These are phyloP conservation scores for Penicillium concentricum DNA, from an alignment of 2,329 filamentous ascomycete genomes.

Conservation along the genomic window DNA sequence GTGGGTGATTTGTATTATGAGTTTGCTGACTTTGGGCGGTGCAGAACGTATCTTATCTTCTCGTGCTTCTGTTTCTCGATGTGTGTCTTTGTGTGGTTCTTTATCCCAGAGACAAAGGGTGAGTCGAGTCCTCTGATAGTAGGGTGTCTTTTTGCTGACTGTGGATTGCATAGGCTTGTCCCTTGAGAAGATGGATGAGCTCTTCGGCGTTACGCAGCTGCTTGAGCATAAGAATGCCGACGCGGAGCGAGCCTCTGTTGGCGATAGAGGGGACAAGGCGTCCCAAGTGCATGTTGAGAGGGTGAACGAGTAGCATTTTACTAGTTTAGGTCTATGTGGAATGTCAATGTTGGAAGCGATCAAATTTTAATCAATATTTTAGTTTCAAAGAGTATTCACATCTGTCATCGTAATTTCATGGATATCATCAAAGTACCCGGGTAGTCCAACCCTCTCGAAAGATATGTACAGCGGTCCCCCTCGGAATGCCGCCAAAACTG, in stretches of 20 bases:
- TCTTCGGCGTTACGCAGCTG: constrained; percentile 61
- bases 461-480: constrained; percentile 5
- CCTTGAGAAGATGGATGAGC: constrained; percentile 65
- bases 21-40: constrained; percentile 34
- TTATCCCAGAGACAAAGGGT: constrained; percentile 73
- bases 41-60: constrained; percentile 68
- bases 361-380: not conserved
- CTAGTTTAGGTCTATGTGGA: not conserved
- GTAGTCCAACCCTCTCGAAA: constrained; percentile 1
- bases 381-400: constrained; percentile 4
- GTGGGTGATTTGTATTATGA: constrained; percentile 17
- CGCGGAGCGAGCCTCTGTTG: constrained; percentile 14
- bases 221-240: constrained; percentile 22
- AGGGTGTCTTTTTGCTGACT: not conserved
- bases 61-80: constrained; percentile 64
- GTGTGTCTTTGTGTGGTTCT: constrained; percentile 65
- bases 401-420: constrained; percentile 13
- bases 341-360: not conserved
- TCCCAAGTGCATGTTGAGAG: constrained; percentile 14
- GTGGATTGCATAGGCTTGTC: constrained; percentile 36
- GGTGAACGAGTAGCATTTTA: not conserved
- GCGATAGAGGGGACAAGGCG: constrained; percentile 8
- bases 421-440: constrained; percentile 4
- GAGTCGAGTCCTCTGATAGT: constrained; percentile 13
- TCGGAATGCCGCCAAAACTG: not conserved